A percentile compares a stretch with the other conserved stretches of the same genome.
These are phyloP conservation scores for Fimicolochytrium jonesii DNA, from an alignment of 192 early-diverging fungal species.

Conservation along the genomic window DNA sequence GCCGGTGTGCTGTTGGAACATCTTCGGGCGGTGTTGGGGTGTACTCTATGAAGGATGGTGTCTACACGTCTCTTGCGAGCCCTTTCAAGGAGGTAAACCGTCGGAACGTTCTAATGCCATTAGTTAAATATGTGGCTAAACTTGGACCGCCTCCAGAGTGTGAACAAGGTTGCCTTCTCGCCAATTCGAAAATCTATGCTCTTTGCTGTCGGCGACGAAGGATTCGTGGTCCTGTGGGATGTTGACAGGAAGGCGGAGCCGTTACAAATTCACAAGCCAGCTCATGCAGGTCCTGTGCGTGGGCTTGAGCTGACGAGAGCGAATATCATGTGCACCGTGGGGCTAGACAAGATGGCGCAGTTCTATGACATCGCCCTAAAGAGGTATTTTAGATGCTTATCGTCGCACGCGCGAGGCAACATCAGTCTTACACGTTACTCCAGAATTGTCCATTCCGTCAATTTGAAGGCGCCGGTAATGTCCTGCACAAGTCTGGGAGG, in stretches of 20 bases:
- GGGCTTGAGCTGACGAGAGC: slow-evolving; percentile 36
- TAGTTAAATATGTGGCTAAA: too few species aligned
- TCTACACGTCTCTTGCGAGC: slow-evolving; percentile 7
- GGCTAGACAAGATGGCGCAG: slow-evolving; percentile 27
- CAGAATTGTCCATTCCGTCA: too few species aligned
- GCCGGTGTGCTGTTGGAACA: slow-evolving; percentile 12
- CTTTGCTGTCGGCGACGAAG: slow-evolving; percentile 36
- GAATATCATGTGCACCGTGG: slow-evolving; percentile 32
- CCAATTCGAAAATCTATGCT: slow-evolving; percentile 37
- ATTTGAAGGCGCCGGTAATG: too few species aligned
- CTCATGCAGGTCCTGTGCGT: slow-evolving; percentile 31
- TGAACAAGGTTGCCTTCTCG: slow-evolving; percentile 34
- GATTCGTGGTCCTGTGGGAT: slow-evolving; percentile 37
- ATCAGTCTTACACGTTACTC: too few species aligned
- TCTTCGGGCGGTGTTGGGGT: slow-evolving; percentile 16
- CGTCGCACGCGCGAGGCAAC: too few species aligned
- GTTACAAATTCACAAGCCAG: not conserved
- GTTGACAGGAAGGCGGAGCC: slow-evolving; percentile 17
- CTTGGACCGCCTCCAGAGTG: slow-evolving; percentile 12
- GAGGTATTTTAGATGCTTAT: slow-evolving; percentile 2
- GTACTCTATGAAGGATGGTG: slow-evolving; percentile 36
- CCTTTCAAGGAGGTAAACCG: slow-evolving; percentile 29
- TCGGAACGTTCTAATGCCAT: too few species aligned
- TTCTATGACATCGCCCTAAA: slow-evolving; percentile 29
- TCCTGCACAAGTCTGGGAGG: too few species aligned